These are phyloP conservation scores for Diaporthe eres DNA, from an alignment of 2,329 filamentous ascomycete genomes.

Conservation along the genomic window DNA sequence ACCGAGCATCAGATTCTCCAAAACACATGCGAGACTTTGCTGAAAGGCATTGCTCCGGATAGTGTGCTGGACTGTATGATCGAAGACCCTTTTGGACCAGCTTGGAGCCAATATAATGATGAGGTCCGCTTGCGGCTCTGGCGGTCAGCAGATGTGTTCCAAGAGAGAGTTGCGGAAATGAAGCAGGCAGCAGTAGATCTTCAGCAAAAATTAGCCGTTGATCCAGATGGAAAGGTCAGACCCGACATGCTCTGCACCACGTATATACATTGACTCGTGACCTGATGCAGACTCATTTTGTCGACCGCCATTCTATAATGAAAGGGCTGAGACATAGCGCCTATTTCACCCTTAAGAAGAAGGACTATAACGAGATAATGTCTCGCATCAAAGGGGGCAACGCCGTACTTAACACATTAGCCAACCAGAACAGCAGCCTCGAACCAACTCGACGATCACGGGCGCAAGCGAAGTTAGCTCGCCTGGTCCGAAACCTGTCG, in stretches of 20 bases:
- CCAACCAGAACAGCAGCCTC: constrained; percentile 27
- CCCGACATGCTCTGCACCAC: background rate
- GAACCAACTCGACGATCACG: constrained; percentile 29
- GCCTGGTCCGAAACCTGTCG: constrained; percentile 11
- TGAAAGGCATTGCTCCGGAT: constrained; percentile 34
- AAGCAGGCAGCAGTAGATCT: constrained; percentile 9
- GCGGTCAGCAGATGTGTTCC: constrained; percentile 20
- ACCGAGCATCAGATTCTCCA: constrained; percentile 37
- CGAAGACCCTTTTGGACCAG: constrained; percentile 31
- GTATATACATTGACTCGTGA: background rate
- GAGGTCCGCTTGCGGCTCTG: constrained; percentile 35
- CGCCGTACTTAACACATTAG: constrained; percentile 31
- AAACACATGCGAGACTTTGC: constrained; percentile 39
- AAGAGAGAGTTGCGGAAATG: constrained; percentile 32
- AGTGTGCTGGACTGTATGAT: constrained; percentile 35
- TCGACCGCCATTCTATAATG: constrained; percentile 30
- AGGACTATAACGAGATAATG: constrained; percentile 36
- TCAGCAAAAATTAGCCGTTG: constrained; percentile 25
- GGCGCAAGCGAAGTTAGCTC: constrained; percentile 15
- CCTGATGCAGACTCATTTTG: background rate
- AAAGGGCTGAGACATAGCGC: constrained; percentile 30
- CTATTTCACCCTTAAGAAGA: constrained; percentile 37
- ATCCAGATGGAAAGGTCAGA: constrained; percentile 23
- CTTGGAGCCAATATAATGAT: constrained; percentile 31
- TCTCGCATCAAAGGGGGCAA: constrained; percentile 32